Conservation (phyloP, 2,329 filamentous ascomycete genomes). For the Arthrobotrys musiformis region DNA sequence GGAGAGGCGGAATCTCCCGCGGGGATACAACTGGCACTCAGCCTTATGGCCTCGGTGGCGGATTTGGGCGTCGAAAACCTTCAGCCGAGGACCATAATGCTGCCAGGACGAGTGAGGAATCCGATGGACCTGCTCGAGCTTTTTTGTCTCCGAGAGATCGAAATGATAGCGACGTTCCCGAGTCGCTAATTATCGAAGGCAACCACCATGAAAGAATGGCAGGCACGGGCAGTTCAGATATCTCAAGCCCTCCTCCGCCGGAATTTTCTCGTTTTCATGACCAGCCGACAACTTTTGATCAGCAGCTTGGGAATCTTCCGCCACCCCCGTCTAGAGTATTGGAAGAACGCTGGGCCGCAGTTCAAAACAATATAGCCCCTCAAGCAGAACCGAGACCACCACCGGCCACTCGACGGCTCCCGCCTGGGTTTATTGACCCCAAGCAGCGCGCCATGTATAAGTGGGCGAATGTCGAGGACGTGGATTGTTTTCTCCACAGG, state of each 20-base stretch:
- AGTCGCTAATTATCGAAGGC: constrained; percentile 72
- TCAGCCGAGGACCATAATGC: constrained; percentile 14
- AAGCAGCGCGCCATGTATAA: constrained; percentile 87
- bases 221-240: constrained; percentile 55
- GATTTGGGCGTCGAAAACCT: constrained; percentile 49
- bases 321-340: constrained; percentile 43
- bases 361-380: constrained; percentile 51
- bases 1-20: constrained; percentile 10
- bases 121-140: constrained; percentile 1
- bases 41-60: constrained; percentile 41
- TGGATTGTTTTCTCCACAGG: constrained; percentile 85
- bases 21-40: constrained; percentile 3
- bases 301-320: constrained; percentile 66
- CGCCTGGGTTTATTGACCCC: constrained; percentile 66
- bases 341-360: constrained; percentile 49
- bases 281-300: constrained; percentile 54
- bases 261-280: constrained; percentile 54
- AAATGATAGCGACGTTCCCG: constrained; percentile 71
- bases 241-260: constrained; percentile 39
- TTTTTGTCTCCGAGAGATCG: constrained; percentile 16
- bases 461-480: constrained; percentile 89
- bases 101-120: constrained; percentile 13
- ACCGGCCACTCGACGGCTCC: constrained; percentile 56
- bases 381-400: constrained; percentile 19
- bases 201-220: constrained; percentile 58